Evolutionary conservation across 1,284 basidiomycete genomes (phyloP), one percentile per base, ranked within the genome.

Genomic region (Sanguinoderma infundibulare): DNA sequence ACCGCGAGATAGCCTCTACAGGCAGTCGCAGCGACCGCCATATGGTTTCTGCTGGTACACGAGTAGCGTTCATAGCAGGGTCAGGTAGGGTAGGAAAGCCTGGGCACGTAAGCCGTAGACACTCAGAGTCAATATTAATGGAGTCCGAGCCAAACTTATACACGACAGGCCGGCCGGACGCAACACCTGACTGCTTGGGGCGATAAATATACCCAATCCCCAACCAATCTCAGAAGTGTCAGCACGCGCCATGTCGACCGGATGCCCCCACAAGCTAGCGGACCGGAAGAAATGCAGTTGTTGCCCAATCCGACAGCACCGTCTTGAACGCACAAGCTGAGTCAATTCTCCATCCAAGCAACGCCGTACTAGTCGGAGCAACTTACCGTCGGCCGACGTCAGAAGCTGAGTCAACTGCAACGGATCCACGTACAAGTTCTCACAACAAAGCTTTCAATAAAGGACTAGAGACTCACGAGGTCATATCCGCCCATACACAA

Each of bases 11-110:
- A 15, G 73, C 68, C 24, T 75, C 67, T 2, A 64, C 57, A 1
- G 80, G 79, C 1, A 85, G 73, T 20, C 73, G 77, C 14, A 72
- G 65, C 9, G 73, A 70, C 35, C 70, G 66, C 83, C 83, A 83
- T 2, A 82, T 61, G 14, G 56, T 32, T 35, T 61, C 57, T 17
- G 57, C 64, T 26, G 50, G 69, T 47, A 51, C 47, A 6, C 57
- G 51, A 24, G 49, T 20, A 3, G 36, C 35, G 28, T 49, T 17
- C 61, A 61, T 61, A 40, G 20, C 39, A 40, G 20, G 15, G 15
- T 14, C 22, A 26, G 22, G 42, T 44, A 7, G 20, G 3, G 5
- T 12, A 44, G 12, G 42, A 14, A 10, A 22, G 17, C 22, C 3
- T 20, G 39, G 17, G 10, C n/a, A 22, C 6, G 42, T 44, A 10